Base-by-base conservation (phyloP, 805 yeast species). In the Hanseniaspora pseudoguilliermondii region DNA sequence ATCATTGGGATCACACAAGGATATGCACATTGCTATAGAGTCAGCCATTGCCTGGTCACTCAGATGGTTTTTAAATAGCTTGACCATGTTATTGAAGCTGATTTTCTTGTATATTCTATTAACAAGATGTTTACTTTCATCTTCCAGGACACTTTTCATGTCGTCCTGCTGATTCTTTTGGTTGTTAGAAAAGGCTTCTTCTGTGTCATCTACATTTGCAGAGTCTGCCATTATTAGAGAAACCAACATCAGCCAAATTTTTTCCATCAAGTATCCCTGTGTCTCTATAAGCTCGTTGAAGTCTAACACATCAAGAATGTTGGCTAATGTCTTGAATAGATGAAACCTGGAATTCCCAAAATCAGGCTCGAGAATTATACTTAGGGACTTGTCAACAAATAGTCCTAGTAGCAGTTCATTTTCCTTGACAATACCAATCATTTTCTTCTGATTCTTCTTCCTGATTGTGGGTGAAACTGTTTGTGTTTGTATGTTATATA, bases 401-500 rank as follows among this genome's bases (percentile, higher is more conserved):
- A 18, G 15, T 15, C 18, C 7, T 32, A 44, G 15, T 3, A 32
- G 2, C 4, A 27, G 16, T 13, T 43, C 32, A 9, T 43, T 35
- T 8, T 52, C 47, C 13, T 29, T 16, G 13, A 52, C 34, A 9
- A 43, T 36, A 15, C 38, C n/a, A 8, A 34, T 36, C 8, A 44
- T 27, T n/a, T 38, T 32, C 32, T 44, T 52, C 7, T 18, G 41
- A 42, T 44, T 36, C 11, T 23, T 35, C 32, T 52, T 52, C 13
- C 55, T 44, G 3, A 36, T 20, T 23, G 29, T 52, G 9, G 43
- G 15, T 3, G 11, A 2, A 10, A 48, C 39, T 8, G 18, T 25
- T n/a, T 6, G 6, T 3, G 55, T 43, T 29, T 52, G 55, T 10
- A 52, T 44, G 2, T 41, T 52, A n/a, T 52, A 52, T 16, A 52